A percentile compares a stretch with the other conserved stretches of the same genome.
These are phyloP conservation scores for Anethum foeniculum DNA, from an alignment of 140 eudicot species.

Conservation along the genomic window DNA sequence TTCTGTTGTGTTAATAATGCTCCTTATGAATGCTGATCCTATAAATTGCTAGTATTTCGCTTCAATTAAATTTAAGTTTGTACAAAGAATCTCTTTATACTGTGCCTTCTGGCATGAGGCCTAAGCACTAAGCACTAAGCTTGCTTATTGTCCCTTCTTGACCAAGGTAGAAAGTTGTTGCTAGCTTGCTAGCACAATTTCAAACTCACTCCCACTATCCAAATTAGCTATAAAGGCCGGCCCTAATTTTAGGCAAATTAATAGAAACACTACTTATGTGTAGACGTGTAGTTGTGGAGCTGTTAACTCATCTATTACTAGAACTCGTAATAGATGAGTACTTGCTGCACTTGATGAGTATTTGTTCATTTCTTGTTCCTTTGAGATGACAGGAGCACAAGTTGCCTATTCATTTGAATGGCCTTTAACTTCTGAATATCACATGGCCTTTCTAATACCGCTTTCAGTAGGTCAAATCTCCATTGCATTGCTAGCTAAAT, in stretches of 20 bases:
- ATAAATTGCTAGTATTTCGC: no score
- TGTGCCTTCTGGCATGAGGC: not conserved
- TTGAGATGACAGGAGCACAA: not conserved
- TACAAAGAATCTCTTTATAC: not conserved
- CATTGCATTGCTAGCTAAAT: not conserved
- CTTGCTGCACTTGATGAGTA: not conserved
- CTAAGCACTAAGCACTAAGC: not conserved
- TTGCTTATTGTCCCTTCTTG: not conserved
- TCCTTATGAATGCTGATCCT: not conserved
- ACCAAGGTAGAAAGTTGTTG: not conserved
- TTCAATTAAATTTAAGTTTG: not conserved
- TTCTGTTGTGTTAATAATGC: not conserved
- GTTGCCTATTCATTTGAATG: no score
- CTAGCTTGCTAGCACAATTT: not conserved
- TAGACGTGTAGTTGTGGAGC: not conserved
- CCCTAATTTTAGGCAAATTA: not conserved
- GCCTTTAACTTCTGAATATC: not conserved
- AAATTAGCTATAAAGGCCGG: not conserved
- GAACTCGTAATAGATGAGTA: not conserved
- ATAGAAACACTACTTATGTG: not conserved
- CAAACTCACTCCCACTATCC: not conserved
- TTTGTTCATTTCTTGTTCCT: not conserved
- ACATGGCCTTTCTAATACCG: not conserved
- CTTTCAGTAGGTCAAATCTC: not conserved
- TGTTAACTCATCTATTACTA: not conserved